These are phyloP conservation scores for Mycena latifolia DNA, from an alignment of 768 basidiomycete genomes.

Conservation along the genomic window DNA sequence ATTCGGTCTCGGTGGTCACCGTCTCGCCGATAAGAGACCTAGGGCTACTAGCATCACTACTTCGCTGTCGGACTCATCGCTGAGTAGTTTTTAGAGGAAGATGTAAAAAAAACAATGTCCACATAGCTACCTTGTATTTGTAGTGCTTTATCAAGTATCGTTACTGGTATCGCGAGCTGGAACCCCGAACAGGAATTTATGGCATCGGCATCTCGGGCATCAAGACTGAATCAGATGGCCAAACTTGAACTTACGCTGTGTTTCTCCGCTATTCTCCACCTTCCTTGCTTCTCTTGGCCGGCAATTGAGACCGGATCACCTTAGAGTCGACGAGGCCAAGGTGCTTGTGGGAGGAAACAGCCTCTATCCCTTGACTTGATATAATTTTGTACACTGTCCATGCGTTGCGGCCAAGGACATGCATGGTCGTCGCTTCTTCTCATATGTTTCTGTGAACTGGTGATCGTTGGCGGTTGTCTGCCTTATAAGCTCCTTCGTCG, in stretches of 20 bases:
- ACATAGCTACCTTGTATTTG: too few species aligned
- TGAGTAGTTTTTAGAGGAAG: constrained; percentile 3
- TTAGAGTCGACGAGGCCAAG: too few species aligned
- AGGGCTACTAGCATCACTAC: not conserved
- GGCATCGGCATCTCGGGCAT: too few species aligned
- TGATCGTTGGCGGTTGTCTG: not conserved
- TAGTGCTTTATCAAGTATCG: too few species aligned
- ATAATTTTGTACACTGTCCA: constrained; percentile 15
- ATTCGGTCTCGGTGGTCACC: constrained; percentile 6
- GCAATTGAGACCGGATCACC: not conserved
- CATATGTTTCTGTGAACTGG: not conserved
- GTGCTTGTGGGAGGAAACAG: not conserved
- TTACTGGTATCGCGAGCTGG: too few species aligned
- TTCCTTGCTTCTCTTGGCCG: not conserved
- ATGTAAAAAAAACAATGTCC: too few species aligned
- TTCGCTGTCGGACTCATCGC: constrained; percentile 26
- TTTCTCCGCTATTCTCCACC: too few species aligned
- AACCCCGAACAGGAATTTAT: too few species aligned
- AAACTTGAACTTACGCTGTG: too few species aligned
- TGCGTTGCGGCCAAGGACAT: not conserved
- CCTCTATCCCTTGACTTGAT: constrained; percentile 4
- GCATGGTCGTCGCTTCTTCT: constrained; percentile 21
- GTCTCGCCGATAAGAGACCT: too few species aligned
- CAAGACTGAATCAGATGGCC: too few species aligned
- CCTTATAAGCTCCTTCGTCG: not conserved